phyloP scores from a whole-genome alignment of 345 rosid genomes.

The Clausena lansium region DNA sequence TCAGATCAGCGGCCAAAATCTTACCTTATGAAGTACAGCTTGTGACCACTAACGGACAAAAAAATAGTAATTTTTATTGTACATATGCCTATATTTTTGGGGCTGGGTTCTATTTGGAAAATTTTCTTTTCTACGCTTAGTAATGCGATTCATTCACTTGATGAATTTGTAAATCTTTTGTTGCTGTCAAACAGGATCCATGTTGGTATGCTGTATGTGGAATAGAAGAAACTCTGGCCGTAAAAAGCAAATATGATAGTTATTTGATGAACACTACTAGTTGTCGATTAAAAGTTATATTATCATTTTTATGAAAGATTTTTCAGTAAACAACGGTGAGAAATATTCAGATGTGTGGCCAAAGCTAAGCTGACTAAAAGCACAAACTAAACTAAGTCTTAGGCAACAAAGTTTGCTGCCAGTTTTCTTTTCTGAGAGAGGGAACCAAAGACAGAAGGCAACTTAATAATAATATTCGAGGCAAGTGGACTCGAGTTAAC shows the following conservation, averaged over 20 bases:
- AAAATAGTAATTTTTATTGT: not conserved
- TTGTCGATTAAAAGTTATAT: too few species aligned
- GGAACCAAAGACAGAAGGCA: not conserved
- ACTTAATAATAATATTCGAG: not conserved
- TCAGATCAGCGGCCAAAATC: not conserved
- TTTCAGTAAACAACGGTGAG: too few species aligned
- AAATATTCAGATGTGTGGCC: too few species aligned
- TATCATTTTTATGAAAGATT: too few species aligned
- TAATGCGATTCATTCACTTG: not conserved
- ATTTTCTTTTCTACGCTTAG: not conserved
- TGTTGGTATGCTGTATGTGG: too few species aligned
- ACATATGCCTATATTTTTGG: not conserved
- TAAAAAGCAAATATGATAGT: too few species aligned
- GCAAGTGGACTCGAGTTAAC: not conserved
- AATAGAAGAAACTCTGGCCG: too few species aligned
- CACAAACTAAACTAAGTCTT: too few species aligned
- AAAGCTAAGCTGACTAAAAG: too few species aligned
- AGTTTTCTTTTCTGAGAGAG: too few species aligned
- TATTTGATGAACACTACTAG: too few species aligned
- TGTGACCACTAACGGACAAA: not conserved
- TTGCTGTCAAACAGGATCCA: not conserved
- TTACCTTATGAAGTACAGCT: not conserved
- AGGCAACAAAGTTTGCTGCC: too few species aligned
- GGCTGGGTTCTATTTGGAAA: not conserved
- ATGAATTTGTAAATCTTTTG: not conserved